Base-by-base conservation (phyloP, 495 filamentous ascomycete genomes). In the Halenospora varia region DNA sequence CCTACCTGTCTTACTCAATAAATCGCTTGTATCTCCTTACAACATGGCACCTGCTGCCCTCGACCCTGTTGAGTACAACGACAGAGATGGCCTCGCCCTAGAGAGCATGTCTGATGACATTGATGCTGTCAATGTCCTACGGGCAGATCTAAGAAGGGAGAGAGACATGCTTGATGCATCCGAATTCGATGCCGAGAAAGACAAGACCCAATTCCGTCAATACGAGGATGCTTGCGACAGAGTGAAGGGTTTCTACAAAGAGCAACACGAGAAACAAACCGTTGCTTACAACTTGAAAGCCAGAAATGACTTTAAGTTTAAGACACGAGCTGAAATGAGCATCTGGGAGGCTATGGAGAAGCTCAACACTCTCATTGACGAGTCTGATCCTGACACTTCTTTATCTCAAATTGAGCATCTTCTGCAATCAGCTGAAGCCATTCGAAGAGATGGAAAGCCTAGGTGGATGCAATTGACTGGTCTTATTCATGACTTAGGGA, bases 341-440 rank as follows among this genome's bases (percentile, higher is more conserved):
- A 73, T 96, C 64, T 96, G 91, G 91, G 76, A 92, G 64, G 91
- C 91, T 8, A 92, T 95, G 71, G 88, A 92, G 77, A 92, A 88
- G 68, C 82, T 95, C 53, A 90, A 95, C 75, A 88, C 88, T 1
- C 75, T 95, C 4, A 88, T 95, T 69, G 91, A 96, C 73, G 89
- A 93, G 66, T 87, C 82, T 40, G 90, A 96, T 70, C 91, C 91
- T 0, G 89, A 96, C 75, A 95, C 90, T 53, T 82, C 79, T 40
- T 84, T 96, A 55, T 85, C 81, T 17, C 91, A 95, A 72, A 92
- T 95, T 70, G 87, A 94, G 70, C 91, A 96, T 68, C 74, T 94
- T 1, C 79, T 95, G 1, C 91, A 96, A 65, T 84, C 85, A 25
- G 91, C 90, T 23, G 90, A 96, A 66, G 90, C 90, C 0, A 92